Conservation (phyloP, 768 basidiomycete species). For the Mycena haematopus region DNA sequence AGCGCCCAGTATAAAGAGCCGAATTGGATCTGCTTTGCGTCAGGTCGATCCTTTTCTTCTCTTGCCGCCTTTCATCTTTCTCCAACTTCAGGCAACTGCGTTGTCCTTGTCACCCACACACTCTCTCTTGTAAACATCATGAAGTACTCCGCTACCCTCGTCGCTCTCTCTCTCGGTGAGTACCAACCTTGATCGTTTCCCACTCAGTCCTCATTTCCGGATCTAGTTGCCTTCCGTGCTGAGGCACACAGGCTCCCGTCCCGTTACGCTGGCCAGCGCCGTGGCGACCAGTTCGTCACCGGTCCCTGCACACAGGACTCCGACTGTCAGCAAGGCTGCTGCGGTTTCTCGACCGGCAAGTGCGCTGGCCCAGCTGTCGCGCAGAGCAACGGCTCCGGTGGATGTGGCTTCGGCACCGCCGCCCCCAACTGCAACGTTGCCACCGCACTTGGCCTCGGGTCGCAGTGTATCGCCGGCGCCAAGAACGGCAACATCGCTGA, state of each 20-base stretch:
- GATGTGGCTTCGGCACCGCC: slow-evolving; percentile 32
- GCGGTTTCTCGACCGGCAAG: slow-evolving; percentile 33
- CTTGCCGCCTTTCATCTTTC: background rate
- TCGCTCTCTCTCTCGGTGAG: slow-evolving; percentile 17
- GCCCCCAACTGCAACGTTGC: slow-evolving; percentile 32
- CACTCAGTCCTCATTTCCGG: background rate
- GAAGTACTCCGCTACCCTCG: slow-evolving; percentile 27
- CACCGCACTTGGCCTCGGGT: slow-evolving; percentile 13
- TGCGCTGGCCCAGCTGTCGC: slow-evolving; percentile 35
- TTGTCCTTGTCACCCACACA: slow-evolving; percentile 9
- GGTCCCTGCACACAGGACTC: slow-evolving; percentile 12
- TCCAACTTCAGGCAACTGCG: slow-evolving; percentile 19
- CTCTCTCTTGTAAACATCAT: slow-evolving; percentile 12
- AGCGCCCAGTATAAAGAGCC: background rate
- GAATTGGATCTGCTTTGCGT: too few species aligned
- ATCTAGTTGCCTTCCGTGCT: slow-evolving; percentile 1
- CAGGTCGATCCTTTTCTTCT: background rate
- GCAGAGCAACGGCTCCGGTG: slow-evolving; percentile 33
- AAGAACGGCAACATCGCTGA: background rate
- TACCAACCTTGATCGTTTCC: background rate
- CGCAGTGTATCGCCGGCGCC: too few species aligned
- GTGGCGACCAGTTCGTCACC: slow-evolving; percentile 18
- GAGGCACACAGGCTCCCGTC: slow-evolving; percentile 14
- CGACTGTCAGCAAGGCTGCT: slow-evolving; percentile 31
- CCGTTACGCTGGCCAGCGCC: slow-evolving; percentile 7